Percentiles rank a stretch among this genome's conserved stretches.
Evolutionary conservation across 345 rosid genomes (phyloP).

Genomic region (Lumnitzera littorea): DNA sequence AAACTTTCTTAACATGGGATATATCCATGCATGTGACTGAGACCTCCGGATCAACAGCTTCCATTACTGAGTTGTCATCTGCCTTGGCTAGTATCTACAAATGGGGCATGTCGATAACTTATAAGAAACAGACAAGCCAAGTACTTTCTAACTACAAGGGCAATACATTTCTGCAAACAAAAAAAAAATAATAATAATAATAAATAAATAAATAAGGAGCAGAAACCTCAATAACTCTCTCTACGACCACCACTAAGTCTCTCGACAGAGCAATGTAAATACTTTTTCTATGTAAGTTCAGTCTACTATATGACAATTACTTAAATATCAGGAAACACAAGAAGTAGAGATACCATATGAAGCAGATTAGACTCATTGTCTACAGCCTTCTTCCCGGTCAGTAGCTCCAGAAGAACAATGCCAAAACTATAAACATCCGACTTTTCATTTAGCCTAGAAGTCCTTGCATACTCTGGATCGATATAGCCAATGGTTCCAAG

Average conservation of each 20-base stretch:
- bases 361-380: constrained; percentile 86
- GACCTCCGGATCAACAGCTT: constrained; percentile 84
- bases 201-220: no score
- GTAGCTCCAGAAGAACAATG: constrained; percentile 84
- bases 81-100: constrained; percentile 66
- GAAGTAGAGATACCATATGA: constrained; percentile 56
- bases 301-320: background rate
- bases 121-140: background rate
- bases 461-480: constrained; percentile 94
- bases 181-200: no score
- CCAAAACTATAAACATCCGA: constrained; percentile 98
- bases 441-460: constrained; percentile 73
- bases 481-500: constrained; percentile 94
- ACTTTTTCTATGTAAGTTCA: background rate
- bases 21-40: constrained; percentile 71
- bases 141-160: background rate
- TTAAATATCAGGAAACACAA: background rate
- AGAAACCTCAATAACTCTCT: no score
- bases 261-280: no score
- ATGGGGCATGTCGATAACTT: no score
- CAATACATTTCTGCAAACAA: no score
- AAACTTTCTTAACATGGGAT: constrained; percentile 52
- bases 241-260: no score
- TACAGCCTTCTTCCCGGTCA: constrained; percentile 94
- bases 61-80: constrained; percentile 81